These are phyloP conservation scores for Salix brachista DNA, from an alignment of 345 rosid genomes.

Conservation along the genomic window DNA sequence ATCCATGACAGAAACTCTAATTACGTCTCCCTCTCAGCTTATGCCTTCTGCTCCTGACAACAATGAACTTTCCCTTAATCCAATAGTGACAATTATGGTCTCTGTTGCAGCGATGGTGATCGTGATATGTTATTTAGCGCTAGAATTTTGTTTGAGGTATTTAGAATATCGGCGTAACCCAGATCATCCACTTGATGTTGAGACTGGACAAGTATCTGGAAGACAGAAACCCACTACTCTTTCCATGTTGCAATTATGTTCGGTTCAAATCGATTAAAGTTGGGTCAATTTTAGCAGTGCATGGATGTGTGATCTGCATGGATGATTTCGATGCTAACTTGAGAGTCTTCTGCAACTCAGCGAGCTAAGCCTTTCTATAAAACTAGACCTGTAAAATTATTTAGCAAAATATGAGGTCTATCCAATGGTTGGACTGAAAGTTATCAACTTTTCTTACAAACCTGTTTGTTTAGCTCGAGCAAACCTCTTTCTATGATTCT, in stretches of 20 bases:
- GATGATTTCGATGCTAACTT: not conserved
- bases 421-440: no score
- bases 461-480: no score
- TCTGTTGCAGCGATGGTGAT: not conserved
- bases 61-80: not conserved
- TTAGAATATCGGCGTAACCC: not conserved
- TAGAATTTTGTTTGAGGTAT: not conserved
- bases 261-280: not conserved
- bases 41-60: not conserved
- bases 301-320: constrained; percentile 11
- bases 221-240: not conserved
- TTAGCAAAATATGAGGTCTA: no score
- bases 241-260: not conserved
- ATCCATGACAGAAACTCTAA: not conserved
- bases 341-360: no score
- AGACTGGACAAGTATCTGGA: not conserved
- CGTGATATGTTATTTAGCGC: not conserved
- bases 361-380: no score
- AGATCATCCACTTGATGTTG: not conserved
- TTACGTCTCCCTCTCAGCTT: not conserved
- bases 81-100: not conserved
- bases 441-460: no score
- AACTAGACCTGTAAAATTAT: no score
- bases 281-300: constrained; percentile 1
- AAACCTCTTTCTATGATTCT: no score